Conservation (phyloP, 2,329 filamentous ascomycete genomes). For the Botryotinia globosa region DNA sequence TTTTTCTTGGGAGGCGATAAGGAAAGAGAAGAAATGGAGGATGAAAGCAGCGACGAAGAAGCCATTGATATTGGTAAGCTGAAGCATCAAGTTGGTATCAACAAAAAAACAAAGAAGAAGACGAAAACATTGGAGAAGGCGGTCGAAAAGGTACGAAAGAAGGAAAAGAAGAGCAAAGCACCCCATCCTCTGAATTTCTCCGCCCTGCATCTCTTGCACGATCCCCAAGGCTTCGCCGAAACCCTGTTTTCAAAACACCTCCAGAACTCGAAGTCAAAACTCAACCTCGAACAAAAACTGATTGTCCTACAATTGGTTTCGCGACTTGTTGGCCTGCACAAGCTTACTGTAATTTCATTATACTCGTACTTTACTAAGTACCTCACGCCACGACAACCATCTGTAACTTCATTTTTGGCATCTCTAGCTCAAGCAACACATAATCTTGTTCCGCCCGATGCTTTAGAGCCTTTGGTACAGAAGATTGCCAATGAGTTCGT, state of each 20-base stretch:
- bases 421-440: constrained; percentile 91
- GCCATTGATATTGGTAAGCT: constrained; percentile 77
- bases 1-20: constrained; percentile 97
- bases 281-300: constrained; percentile 85
- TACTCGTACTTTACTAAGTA: constrained; percentile 59
- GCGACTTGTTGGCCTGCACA: constrained; percentile 86
- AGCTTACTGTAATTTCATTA: constrained; percentile 81
- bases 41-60: constrained; percentile 83
- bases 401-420: constrained; percentile 72
- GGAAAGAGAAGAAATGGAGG: constrained; percentile 88
- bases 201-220: constrained; percentile 86
- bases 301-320: constrained; percentile 89
- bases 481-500: constrained; percentile 99
- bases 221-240: constrained; percentile 92
- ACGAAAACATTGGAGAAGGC: constrained; percentile 76
- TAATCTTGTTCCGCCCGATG: constrained; percentile 86
- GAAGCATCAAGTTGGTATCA: constrained; percentile 83
- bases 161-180: constrained; percentile 83
- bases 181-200: constrained; percentile 94
- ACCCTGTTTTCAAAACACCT: constrained; percentile 86
- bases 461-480: constrained; percentile 81
- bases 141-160: constrained; percentile 74
- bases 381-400: constrained; percentile 22
- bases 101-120: constrained; percentile 94
- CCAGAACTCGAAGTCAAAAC: constrained; percentile 78